Evolutionary conservation across 2,329 filamentous ascomycete genomes (phyloP).

Genomic region (Xylariomycetidae sp.): DNA sequence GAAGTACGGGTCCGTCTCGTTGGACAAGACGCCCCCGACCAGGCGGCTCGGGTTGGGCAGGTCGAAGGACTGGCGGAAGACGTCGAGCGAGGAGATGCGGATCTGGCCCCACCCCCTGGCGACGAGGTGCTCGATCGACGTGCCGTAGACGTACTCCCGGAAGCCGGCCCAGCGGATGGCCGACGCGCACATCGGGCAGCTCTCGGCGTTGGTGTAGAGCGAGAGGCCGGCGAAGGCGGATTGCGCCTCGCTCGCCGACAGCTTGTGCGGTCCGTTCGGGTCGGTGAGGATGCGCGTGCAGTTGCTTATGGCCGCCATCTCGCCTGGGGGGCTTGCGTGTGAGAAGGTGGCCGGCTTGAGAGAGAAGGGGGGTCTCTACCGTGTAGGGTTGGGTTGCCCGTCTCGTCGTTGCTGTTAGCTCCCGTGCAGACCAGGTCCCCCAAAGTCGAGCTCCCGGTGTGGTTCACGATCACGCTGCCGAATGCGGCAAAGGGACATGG

Average conservation of each 20-base stretch:
- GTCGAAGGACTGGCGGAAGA: conserved; percentile 38
- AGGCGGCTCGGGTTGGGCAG: conserved; percentile 31
- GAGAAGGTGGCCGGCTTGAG: not conserved
- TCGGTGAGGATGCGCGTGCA: conserved; percentile 43
- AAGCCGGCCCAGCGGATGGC: conserved; percentile 52
- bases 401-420: conserved; percentile 36
- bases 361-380: conserved; percentile 28
- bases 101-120: conserved; percentile 47
- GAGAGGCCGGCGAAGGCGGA: conserved; percentile 40
- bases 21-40: conserved; percentile 38
- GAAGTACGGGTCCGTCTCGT: conserved; percentile 50
- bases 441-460: conserved; percentile 33
- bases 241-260: conserved; percentile 34
- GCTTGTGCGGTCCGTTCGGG: conserved; percentile 35
- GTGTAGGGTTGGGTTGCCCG: conserved; percentile 48
- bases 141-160: conserved; percentile 49
- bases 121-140: conserved; percentile 39
- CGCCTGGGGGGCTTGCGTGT: too few relatives aligned
- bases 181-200: conserved; percentile 52
- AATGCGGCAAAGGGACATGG: conserved; percentile 50
- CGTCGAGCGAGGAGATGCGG: conserved; percentile 35
- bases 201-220: conserved; percentile 52
- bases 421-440: conserved; percentile 45
- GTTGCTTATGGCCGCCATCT: conserved; percentile 49
- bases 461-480: conserved; percentile 49